Base-by-base conservation (phyloP, 1,284 basidiomycete species). In the Kalmanozyma brasiliensis region DNA sequence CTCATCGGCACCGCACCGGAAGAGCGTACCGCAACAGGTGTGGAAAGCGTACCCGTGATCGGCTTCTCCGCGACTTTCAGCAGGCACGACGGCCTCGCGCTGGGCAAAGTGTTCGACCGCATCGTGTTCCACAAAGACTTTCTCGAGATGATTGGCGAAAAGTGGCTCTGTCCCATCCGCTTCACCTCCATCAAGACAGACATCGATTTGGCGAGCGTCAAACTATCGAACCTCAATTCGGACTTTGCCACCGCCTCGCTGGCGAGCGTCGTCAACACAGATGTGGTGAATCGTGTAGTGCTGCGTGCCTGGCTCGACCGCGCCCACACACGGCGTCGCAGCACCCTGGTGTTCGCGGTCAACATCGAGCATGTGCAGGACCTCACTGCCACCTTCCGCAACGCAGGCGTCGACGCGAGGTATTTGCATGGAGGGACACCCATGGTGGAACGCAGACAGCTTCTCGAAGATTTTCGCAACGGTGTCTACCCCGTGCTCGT, bases 111-210 rank as follows among this genome's bases (percentile, higher is more conserved):
- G 0, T 98, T 95, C 73, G 88, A 97, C 78, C 86, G 87, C 48
- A 95, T 98, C 58, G 95, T 97, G 0, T 98, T 93, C 78, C 95
- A 98, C 80, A 87, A 89, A n/a, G 92, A 94, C 71, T 93, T 96
- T 74, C 82, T 92, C 20, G 88, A 76, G 47, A 96, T 98, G 94
- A 92, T 98, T 61, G 89, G 90, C 64, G 93, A 93, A 47, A 87
- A 92, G 81, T 97, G 94, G 94, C 70, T 81, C 32, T 76, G 74
- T 29, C 79, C 80, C 0, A 67, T 81, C 19, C 79, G 78, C 19
- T 81, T 81, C 48, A 81, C 79, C 13, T 65, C 76, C 1, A 69
- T 81, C 35, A 73, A 69, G 17, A 66, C 74, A n/a, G 64, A 73
- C 19, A 57, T 80, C 34, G 76, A 80, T 38, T 65, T 81, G 19